phyloP scores from a whole-genome alignment of 805 yeast genomes.

The Saturnispora dispora region DNA sequence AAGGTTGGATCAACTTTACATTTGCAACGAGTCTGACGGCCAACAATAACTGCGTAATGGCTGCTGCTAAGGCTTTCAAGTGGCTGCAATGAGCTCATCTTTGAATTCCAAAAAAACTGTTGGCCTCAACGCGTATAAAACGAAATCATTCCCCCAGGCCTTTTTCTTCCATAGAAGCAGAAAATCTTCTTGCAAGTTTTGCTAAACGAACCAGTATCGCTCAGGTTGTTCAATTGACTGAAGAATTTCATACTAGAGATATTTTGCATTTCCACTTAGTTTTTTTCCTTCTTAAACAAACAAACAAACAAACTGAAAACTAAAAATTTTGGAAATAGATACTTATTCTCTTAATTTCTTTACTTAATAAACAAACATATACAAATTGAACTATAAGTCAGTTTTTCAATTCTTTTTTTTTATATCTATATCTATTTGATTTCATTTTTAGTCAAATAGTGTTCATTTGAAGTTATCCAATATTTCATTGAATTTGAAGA shows the following conservation, averaged over 20 bases:
- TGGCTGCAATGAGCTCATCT: neutral
- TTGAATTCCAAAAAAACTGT: slow-evolving; percentile 4
- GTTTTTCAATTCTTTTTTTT: neutral
- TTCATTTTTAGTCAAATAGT: neutral
- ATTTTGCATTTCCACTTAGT: neutral
- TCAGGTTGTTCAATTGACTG: neutral
- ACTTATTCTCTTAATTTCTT: neutral
- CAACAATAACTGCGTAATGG: neutral
- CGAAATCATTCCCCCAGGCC: neutral
- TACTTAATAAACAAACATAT: neutral
- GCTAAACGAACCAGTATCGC: neutral
- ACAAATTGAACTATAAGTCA: neutral
- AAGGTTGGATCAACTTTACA: neutral
- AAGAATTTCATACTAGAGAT: neutral
- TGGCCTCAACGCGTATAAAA: slow-evolving; percentile 11
- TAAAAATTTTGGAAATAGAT: neutral
- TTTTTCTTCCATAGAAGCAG: neutral
- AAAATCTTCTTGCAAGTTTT: neutral
- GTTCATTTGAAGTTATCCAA: neutral
- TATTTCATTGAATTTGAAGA: neutral
- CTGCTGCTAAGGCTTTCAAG: neutral
- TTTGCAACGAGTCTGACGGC: neutral
- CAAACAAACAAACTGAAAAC: slow-evolving; percentile 10
- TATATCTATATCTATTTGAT: neutral
- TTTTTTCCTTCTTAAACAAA: neutral